Conservation (phyloP, 1,284 basidiomycete genomes). For the Marasmius sp. region DNA sequence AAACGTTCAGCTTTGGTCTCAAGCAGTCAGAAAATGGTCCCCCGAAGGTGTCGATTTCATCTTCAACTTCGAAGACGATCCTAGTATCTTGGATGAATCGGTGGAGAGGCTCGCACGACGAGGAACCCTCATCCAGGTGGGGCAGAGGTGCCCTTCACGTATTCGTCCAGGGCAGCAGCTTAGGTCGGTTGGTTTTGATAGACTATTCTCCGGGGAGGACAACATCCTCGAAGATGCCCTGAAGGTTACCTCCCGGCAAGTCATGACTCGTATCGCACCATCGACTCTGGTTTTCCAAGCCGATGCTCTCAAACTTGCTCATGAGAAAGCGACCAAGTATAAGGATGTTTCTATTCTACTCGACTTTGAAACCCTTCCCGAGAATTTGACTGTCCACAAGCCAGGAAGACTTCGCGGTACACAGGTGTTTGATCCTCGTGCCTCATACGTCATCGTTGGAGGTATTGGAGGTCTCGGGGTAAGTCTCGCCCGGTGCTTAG, state of each 20-base stretch:
- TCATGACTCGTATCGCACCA: constrained; percentile 1
- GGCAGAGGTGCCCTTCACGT: not conserved
- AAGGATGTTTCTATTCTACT: constrained; percentile 1
- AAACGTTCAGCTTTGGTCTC: not conserved
- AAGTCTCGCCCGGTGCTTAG: not conserved
- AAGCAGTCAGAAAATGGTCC: not conserved
- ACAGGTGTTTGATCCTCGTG: not conserved
- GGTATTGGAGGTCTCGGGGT: not conserved
- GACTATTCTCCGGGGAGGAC: not conserved
- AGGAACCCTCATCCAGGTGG: constrained; percentile 3
- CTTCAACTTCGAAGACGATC: constrained; percentile 1
- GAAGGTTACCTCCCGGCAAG: not conserved
- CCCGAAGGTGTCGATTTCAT: not conserved
- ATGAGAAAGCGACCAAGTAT: not conserved
- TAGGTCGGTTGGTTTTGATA: not conserved
- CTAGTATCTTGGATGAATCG: not conserved
- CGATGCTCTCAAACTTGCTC: not conserved
- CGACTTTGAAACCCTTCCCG: not conserved
- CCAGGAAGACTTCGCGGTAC: not conserved
- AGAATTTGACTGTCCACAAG: not conserved
- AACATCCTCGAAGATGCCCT: not conserved
- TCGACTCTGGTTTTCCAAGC: not conserved
- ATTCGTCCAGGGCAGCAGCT: not conserved
- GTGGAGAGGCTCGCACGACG: not conserved
- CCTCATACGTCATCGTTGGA: not conserved